Evolutionary conservation across 2,329 filamentous ascomycete species (phyloP), one percentile per base, ranked within the genome.

Genomic region (Alternaria atra): DNA sequence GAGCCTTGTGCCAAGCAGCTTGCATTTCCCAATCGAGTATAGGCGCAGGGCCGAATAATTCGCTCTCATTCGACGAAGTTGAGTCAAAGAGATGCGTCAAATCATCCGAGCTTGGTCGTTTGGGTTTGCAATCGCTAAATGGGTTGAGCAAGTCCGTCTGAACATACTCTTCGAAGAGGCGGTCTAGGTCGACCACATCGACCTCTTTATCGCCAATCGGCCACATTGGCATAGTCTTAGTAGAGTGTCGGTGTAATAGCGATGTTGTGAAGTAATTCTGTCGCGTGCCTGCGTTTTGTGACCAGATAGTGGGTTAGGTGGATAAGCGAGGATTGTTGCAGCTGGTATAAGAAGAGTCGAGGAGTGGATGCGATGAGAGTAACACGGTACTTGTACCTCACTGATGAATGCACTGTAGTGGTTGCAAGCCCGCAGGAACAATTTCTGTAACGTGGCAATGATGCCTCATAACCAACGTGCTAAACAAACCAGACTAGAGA

Each of bases 141-240:
- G 81, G 68, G 32, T 72, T 81, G 67, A 84, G 81, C 57, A 84
- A 80, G 61, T 87, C 86, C 77, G 85, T 83, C 67, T 87, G 84
- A 75, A 89, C 82, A 73, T 87, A 89, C 74, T 88, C 84, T 71
- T 88, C 86, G 81, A 90, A 89, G 77, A 89, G 82, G 75, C 86
- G 85, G 77, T 85, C 85, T 61, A 86, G 81, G 73, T 88, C 86
- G 67, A 84, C 82, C 80, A 84, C 84, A 58, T 84, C 82, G 70
- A 79, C 76, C 61, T 81, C 81, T 83, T 85, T 86, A 79, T 84
- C 80, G 73, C 78, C 77, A 68, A 81, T 76, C 66, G 82, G 68
- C 76, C 81, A 81, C 72, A 82, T 80, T 59, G 78, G 72, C 76
- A 74, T 50, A 52, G n/a, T 58, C 47, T 70, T 66, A 51, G 68